Evolutionary conservation across 106 monocot species (phyloP), one percentile per base, ranked within the genome.

Genomic region (Allium cepa): DNA sequence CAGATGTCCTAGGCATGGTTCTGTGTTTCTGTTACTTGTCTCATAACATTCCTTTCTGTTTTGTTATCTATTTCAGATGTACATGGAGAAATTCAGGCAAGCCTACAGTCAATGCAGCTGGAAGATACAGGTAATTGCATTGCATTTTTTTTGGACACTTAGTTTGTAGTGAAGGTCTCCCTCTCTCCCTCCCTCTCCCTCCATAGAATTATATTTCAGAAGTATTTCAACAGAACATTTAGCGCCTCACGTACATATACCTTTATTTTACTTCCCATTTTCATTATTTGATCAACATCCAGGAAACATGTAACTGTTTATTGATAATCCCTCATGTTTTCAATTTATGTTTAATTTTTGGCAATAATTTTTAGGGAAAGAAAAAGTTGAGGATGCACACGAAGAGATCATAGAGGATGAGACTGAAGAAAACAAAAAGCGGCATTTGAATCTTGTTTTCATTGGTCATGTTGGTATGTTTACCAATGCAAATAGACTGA

Each of bases 401-500:
- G 66, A 79, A 22, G 81, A 79, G 60, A 61, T 17, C 47, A 74
- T 79, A 55, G 84, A 81, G 49, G 13, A 56, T 26, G 74, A 74
- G 36, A 80, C 76, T 46, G 70, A 73, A 22, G 81, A 86, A 50
- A 83, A 77, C 22, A 83, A 73, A 56, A 93, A 93, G 66, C 76
- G 89, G 5, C 93, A 93, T 67, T 73, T 89, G 17, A 93, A 93
- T 89, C 86, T 86, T 77, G 93, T 93, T 59, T 93, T 93, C 70
- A 93, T 93, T 69, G 93, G 93, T 53, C 93, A 93, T 76, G 93
- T 93, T 59, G 93, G 93, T 93, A 82, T 63, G 89, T 76, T 16
- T 70, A 50, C 17, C 14, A 15, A 55, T 3, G 3, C 3, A 11
- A 55, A 55, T 11, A 55, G 22, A 22, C 22, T 22, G 22, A 22